Conservation (phyloP, 805 yeast genomes). For the Starmerella sp. region DNA sequence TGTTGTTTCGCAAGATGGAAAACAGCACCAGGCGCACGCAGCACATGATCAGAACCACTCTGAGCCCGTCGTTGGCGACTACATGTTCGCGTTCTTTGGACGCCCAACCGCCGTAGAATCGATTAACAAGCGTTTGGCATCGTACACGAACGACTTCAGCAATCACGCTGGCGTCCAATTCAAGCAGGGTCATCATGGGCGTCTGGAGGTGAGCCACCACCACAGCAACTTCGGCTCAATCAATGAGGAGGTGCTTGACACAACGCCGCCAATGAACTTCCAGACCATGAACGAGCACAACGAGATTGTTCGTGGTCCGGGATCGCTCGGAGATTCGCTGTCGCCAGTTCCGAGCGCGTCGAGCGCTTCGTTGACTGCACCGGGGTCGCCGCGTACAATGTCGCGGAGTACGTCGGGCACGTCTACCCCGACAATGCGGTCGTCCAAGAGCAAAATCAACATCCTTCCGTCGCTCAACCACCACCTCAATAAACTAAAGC, state of each 20-base stretch:
- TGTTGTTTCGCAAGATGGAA: not conserved
- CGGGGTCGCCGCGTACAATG: not conserved
- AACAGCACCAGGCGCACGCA: not conserved
- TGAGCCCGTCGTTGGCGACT: slow-evolving; percentile 3
- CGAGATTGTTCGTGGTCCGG: not conserved
- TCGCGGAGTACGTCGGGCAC: not conserved
- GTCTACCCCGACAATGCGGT: not conserved
- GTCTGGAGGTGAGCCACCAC: not conserved
- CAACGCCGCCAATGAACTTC: slow-evolving; percentile 11
- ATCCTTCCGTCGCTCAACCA: slow-evolving; percentile 4
- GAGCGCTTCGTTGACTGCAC: not conserved
- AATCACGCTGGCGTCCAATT: slow-evolving; percentile 2
- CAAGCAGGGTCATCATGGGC: not conserved
- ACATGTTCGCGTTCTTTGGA: slow-evolving; percentile 17
- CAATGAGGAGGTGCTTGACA: slow-evolving; percentile 12
- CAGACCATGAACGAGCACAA: not conserved
- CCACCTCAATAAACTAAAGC: slow-evolving; percentile 7
- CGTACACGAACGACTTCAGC: slow-evolving; percentile 4
- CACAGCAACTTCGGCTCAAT: slow-evolving; percentile 2
- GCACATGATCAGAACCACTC: not conserved
- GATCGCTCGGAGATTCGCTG: not conserved
- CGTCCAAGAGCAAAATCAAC: slow-evolving; percentile 3
- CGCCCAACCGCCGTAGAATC: not conserved
- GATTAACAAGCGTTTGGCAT: not conserved
- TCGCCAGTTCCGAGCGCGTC: not conserved